phyloP scores from a whole-genome alignment of 768 basidiomycete genomes.

The Sporobolomyces phaffii region DNA sequence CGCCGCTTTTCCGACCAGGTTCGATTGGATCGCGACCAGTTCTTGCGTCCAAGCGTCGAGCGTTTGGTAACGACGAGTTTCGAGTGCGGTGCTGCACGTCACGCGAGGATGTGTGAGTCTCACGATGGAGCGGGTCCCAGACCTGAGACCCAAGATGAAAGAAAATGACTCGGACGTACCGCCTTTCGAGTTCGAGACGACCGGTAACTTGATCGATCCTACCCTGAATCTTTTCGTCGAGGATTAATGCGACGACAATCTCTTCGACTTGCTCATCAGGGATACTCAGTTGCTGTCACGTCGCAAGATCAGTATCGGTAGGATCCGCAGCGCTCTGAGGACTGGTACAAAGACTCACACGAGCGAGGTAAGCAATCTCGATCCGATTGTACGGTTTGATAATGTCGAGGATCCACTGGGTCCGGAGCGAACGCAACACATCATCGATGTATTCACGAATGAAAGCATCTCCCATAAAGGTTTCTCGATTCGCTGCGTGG shows the following conservation, averaged over 20 bases:
- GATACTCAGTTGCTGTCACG: conserved; percentile 83
- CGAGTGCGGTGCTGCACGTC: conserved; percentile 65
- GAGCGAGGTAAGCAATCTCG: conserved; percentile 85
- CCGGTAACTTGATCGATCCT: conserved; percentile 94
- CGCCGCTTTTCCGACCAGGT: conserved; percentile 62
- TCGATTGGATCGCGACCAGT: conserved; percentile 68
- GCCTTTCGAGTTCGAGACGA: conserved; percentile 63
- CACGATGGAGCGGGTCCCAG: too few relatives aligned
- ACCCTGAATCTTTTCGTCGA: conserved; percentile 96
- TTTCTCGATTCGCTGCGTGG: conserved; percentile 72
- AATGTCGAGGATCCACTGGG: conserved; percentile 93
- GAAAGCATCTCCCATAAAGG: conserved; percentile 93
- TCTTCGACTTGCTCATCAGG: conserved; percentile 85
- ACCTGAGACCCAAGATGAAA: neutral
- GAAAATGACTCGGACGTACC: conserved; percentile 23
- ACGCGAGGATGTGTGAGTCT: neutral
- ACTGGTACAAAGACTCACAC: conserved; percentile 58
- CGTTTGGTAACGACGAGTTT: conserved; percentile 76
- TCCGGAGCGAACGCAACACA: conserved; percentile 83
- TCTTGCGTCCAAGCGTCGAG: conserved; percentile 75
- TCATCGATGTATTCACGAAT: conserved; percentile 95
- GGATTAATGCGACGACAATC: conserved; percentile 81
- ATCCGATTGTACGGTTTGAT: conserved; percentile 96
- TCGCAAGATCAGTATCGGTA: neutral
- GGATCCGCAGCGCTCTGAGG: too few relatives aligned